Evolutionary conservation across 2,329 filamentous ascomycete species (phyloP).

Genomic region (Periconia digitata): DNA sequence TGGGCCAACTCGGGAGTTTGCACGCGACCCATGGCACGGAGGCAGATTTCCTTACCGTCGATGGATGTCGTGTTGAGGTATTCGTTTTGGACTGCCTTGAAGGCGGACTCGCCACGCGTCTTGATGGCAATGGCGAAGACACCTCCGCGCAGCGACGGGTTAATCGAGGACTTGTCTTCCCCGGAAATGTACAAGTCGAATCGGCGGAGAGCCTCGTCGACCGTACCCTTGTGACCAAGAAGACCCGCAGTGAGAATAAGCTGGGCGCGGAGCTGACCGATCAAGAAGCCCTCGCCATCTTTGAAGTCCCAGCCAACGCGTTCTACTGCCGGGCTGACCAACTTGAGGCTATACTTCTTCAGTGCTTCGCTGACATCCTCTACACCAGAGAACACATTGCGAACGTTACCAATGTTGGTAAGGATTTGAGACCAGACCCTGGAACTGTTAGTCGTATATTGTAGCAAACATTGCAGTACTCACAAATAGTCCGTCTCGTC

Average conservation of each 20-base stretch:
- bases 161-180: constrained; percentile 67
- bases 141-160: constrained; percentile 77
- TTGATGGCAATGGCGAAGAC: constrained; percentile 80
- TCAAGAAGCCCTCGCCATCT: constrained; percentile 78
- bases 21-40: constrained; percentile 74
- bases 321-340: constrained; percentile 74
- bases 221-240: constrained; percentile 72
- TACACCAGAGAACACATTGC: constrained; percentile 82
- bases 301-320: constrained; percentile 83
- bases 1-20: constrained; percentile 69
- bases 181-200: constrained; percentile 78
- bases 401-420: constrained; percentile 72
- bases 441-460: constrained; percentile 6
- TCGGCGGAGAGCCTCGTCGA: constrained; percentile 72
- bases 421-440: constrained; percentile 85
- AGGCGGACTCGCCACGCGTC: constrained; percentile 70
- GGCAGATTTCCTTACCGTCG: constrained; percentile 85
- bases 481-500: constrained; percentile 77
- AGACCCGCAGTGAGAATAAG: constrained; percentile 75
- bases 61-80: constrained; percentile 81
- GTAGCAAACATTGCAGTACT: constrained; percentile 20
- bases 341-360: constrained; percentile 74
- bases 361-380: constrained; percentile 70
- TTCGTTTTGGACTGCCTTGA: constrained; percentile 77
- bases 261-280: constrained; percentile 77